A percentile compares a stretch with the other conserved stretches of the same genome.
These are phyloP conservation scores for Ceratopteris richardii DNA, from an alignment of 75 land plant species.

Conservation along the genomic window DNA sequence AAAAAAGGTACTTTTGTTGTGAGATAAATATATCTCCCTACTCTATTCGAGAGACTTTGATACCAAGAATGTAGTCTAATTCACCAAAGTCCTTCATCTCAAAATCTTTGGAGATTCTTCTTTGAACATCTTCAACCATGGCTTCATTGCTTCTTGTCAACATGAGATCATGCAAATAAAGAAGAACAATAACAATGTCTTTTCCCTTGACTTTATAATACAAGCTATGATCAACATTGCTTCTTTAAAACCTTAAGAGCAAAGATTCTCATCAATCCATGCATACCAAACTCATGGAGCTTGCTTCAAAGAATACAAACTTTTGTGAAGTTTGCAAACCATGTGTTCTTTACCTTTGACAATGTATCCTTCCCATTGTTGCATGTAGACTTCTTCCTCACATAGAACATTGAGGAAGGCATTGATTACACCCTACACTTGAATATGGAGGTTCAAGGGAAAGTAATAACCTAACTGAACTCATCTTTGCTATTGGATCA, in stretches of 20 bases:
- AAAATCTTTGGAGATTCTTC: background rate
- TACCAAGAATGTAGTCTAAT: no score
- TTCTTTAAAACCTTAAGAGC: no score
- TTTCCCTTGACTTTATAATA: no score
- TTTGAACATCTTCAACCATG: background rate
- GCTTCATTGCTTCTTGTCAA: background rate
- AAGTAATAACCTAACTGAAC: background rate
- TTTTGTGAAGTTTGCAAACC: no score
- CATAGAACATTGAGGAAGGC: background rate
- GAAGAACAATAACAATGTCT: no score
- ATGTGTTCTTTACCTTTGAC: no score
- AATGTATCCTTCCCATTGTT: no score
- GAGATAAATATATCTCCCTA: background rate
- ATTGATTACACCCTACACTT: background rate
- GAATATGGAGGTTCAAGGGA: background rate
- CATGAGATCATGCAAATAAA: no score
- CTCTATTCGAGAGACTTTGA: background rate
- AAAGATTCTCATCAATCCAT: no score
- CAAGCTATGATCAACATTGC: no score
- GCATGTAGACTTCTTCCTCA: conserved; percentile 1
- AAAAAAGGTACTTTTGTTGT: conserved; percentile 1
- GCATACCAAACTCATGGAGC: no score
- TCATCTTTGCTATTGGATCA: background rate
- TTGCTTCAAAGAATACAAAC: no score
- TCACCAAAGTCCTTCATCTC: conserved; percentile 4